Conservation (phyloP, 805 yeast genomes). For the Zygosaccharomyces siamensis region DNA sequence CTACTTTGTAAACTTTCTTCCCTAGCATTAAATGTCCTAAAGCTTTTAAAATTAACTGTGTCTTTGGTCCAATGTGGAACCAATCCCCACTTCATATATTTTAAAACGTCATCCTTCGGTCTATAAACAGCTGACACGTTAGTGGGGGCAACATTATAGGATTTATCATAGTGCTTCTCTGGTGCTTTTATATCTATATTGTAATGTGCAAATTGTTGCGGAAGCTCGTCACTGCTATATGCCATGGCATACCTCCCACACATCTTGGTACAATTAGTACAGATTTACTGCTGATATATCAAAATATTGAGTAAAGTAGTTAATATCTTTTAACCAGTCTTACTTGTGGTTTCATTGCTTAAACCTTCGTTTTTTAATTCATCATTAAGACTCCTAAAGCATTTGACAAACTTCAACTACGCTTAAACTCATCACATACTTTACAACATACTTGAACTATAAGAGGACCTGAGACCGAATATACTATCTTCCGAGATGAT, state of each 20-base stretch:
- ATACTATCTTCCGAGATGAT: neutral
- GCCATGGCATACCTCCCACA: slow-evolving; percentile 59
- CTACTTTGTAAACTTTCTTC: slow-evolving; percentile 48
- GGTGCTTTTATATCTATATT: slow-evolving; percentile 15
- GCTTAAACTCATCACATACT: neutral
- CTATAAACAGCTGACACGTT: slow-evolving; percentile 41
- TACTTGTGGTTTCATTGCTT: neutral
- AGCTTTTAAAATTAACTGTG: slow-evolving; percentile 30
- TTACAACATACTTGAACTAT: neutral
- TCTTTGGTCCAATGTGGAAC: slow-evolving; percentile 62
- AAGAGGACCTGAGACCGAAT: neutral
- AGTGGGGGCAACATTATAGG: slow-evolving; percentile 64
- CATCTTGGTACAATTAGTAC: slow-evolving; percentile 35
- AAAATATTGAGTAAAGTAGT: neutral
- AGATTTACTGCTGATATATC: neutral
- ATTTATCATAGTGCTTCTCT: slow-evolving; percentile 20
- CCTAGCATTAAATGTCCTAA: slow-evolving; percentile 69
- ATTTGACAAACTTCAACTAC: neutral
- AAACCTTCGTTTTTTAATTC: neutral
- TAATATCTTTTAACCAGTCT: neutral
- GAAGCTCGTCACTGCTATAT: slow-evolving; percentile 23
- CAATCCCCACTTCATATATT: slow-evolving; percentile 76
- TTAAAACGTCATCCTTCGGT: slow-evolving; percentile 25
- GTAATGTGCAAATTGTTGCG: slow-evolving; percentile 12
- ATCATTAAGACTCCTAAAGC: neutral